These are phyloP conservation scores for Chaetomiaceae sp. DNA, from an alignment of 2,329 filamentous ascomycete species.

Conservation along the genomic window DNA sequence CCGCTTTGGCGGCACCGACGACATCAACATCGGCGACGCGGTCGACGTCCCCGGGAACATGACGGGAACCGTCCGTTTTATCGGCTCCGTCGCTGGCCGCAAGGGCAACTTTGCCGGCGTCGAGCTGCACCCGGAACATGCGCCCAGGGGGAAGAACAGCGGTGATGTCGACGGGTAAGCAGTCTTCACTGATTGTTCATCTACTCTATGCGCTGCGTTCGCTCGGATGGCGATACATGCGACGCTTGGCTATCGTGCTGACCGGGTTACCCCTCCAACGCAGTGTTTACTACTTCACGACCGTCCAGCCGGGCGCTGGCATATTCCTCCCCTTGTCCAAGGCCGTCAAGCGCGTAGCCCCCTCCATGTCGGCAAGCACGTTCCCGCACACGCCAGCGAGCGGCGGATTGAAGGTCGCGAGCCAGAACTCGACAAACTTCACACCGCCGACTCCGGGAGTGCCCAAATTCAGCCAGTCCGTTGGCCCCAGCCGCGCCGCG, in stretches of 20 bases:
- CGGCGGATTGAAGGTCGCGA: conserved; percentile 48
- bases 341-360: conserved; percentile 62
- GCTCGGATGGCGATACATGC: too few relatives aligned
- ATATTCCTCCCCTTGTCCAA: conserved; percentile 90
- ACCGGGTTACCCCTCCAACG: conserved; percentile 13
- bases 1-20: conserved; percentile 41
- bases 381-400: conserved; percentile 63
- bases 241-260: conserved; percentile 25
- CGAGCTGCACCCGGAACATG: conserved; percentile 77
- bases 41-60: conserved; percentile 94
- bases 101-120: conserved; percentile 89
- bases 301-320: conserved; percentile 71
- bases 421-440: conserved; percentile 55
- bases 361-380: conserved; percentile 45
- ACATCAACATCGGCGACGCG: conserved; percentile 70
- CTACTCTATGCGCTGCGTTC: too few relatives aligned
- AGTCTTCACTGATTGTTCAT: conserved; percentile 1
- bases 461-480: conserved; percentile 82
- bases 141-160: conserved; percentile 83
- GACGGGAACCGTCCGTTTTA: conserved; percentile 82
- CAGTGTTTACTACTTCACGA: conserved; percentile 74
- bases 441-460: conserved; percentile 62
- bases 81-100: conserved; percentile 83
- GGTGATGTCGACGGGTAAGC: conserved; percentile 90
- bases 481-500: conserved; percentile 67